Percentiles rank a stretch among this genome's conserved stretches.
These are phyloP conservation scores for Yueomyces sp. DNA, from an alignment of 805 yeast genomes.

Conservation along the genomic window DNA sequence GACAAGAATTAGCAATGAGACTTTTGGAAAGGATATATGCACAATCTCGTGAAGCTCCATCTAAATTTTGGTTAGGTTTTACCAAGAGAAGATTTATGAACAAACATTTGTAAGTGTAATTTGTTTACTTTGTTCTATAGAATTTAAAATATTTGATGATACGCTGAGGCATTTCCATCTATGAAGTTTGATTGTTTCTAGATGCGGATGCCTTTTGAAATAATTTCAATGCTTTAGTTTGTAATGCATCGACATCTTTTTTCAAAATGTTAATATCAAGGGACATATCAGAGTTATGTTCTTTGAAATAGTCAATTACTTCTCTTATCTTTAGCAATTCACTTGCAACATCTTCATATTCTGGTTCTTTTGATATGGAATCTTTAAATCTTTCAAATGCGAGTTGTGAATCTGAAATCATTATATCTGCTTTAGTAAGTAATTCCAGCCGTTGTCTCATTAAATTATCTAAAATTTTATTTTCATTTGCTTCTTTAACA, in stretches of 20 bases:
- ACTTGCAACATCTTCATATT: slow-evolving; percentile 30
- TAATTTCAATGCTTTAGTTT: slow-evolving; percentile 53
- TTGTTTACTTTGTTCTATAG: background rate
- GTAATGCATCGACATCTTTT: slow-evolving; percentile 55
- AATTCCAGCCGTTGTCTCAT: slow-evolving; percentile 51
- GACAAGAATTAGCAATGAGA: slow-evolving; percentile 84
- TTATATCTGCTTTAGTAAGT: slow-evolving; percentile 61
- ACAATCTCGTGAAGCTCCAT: slow-evolving; percentile 48
- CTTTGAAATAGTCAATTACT: slow-evolving; percentile 38
- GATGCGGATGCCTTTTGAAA: slow-evolving; percentile 32
- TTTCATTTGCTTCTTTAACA: slow-evolving; percentile 52
- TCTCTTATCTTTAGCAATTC: slow-evolving; percentile 25
- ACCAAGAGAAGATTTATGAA: slow-evolving; percentile 94
- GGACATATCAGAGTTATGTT: slow-evolving; percentile 33
- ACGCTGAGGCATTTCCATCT: background rate
- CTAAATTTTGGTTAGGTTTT: slow-evolving; percentile 92
- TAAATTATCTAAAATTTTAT: slow-evolving; percentile 46
- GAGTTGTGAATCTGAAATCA: slow-evolving; percentile 74
- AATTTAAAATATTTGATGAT: background rate
- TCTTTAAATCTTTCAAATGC: slow-evolving; percentile 54
- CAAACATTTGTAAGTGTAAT: slow-evolving; percentile 28
- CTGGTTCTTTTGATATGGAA: slow-evolving; percentile 32
- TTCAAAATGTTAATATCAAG: slow-evolving; percentile 42
- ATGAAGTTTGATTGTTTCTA: background rate
- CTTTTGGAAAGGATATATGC: slow-evolving; percentile 61